phyloP scores from a whole-genome alignment of 2,329 filamentous ascomycete species.

The Alternaria arbusti region DNA sequence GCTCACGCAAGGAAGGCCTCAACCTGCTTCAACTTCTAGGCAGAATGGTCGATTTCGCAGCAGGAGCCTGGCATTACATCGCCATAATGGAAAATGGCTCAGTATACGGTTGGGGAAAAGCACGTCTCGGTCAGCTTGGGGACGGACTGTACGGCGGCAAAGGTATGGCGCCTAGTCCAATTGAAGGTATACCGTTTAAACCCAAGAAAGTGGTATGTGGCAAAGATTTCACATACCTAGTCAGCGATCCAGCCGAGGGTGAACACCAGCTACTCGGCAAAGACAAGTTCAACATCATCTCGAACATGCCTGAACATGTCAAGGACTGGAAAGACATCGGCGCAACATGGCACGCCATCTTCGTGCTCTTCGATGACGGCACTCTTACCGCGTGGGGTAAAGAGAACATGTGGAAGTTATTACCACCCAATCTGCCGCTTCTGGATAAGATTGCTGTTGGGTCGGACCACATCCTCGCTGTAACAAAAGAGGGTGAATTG shows the following conservation, averaged over 20 bases:
- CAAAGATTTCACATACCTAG: slow-evolving; percentile 82
- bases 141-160: slow-evolving; percentile 50
- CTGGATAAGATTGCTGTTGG: slow-evolving; percentile 75
- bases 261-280: slow-evolving; percentile 72
- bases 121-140: slow-evolving; percentile 84
- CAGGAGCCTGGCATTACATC: slow-evolving; percentile 80
- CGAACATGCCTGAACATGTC: slow-evolving; percentile 60
- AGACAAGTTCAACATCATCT: slow-evolving; percentile 73
- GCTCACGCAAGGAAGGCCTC: background rate
- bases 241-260: slow-evolving; percentile 62
- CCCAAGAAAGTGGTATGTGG: slow-evolving; percentile 75
- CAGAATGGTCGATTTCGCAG: slow-evolving; percentile 66
- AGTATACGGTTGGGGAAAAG: slow-evolving; percentile 87
- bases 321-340: slow-evolving; percentile 70
- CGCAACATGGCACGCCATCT: slow-evolving; percentile 84
- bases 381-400: slow-evolving; percentile 77
- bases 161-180: slow-evolving; percentile 28
- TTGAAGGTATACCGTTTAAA: slow-evolving; percentile 62
- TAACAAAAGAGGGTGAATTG: slow-evolving; percentile 70
- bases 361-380: slow-evolving; percentile 69
- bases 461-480: slow-evolving; percentile 85
- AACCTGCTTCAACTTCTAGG: background rate
- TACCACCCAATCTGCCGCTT: slow-evolving; percentile 65
- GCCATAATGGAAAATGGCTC: slow-evolving; percentile 75
- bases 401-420: slow-evolving; percentile 82